Conservation (phyloP, 805 yeast species). For the Teunomyces kruisii region DNA sequence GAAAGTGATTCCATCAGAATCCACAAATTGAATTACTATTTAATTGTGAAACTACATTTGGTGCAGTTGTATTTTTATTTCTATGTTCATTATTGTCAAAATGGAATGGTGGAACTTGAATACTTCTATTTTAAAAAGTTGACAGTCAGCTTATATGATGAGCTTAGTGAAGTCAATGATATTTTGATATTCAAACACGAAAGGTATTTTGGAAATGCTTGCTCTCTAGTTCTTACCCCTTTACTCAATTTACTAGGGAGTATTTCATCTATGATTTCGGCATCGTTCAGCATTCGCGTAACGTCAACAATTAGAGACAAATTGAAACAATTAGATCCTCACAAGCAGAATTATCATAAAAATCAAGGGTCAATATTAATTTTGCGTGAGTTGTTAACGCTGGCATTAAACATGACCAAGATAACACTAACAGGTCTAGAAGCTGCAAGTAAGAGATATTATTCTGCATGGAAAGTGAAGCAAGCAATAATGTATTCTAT, state of each 20-base stretch:
- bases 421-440: constrained; percentile 1
- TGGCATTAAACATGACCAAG: neutral
- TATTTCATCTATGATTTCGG: constrained; percentile 6
- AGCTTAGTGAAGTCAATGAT: constrained; percentile 10
- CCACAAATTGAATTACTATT: constrained; percentile 12
- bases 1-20: constrained; percentile 6
- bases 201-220: constrained; percentile 1
- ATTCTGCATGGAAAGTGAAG: constrained; percentile 10
- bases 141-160: constrained; percentile 12
- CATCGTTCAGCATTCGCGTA: constrained; percentile 7
- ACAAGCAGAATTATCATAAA: neutral
- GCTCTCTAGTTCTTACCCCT: constrained; percentile 7
- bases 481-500: constrained; percentile 4
- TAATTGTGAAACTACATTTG: constrained; percentile 13
- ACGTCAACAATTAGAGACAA: constrained; percentile 1
- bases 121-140: constrained; percentile 18
- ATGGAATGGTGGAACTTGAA: constrained; percentile 12
- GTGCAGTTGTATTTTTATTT: constrained; percentile 18
- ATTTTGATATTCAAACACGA: neutral
- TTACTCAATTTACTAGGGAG: constrained; percentile 3
- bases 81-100: constrained; percentile 16
- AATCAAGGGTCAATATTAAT: neutral
- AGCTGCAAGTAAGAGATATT: constrained; percentile 6
- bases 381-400: neutral
- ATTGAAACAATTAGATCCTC: neutral